Conservation (phyloP, 2,329 filamentous ascomycete genomes). For the Exserohilum turcica region DNA sequence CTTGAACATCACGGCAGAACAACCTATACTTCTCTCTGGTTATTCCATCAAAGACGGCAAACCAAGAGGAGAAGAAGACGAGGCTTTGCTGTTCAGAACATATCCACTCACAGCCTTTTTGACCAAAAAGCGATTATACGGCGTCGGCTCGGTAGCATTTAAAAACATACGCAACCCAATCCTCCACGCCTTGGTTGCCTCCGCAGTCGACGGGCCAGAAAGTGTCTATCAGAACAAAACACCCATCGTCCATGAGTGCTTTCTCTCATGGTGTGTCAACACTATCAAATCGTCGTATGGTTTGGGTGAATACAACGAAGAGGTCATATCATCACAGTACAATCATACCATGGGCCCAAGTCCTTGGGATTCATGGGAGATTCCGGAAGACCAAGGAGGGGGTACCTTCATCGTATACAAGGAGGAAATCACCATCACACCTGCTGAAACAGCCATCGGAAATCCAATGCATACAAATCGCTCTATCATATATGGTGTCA, state of each 20-base stretch:
- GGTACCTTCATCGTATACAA: slow-evolving; percentile 5
- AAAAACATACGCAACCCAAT: slow-evolving; percentile 25
- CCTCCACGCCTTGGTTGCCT: slow-evolving; percentile 20
- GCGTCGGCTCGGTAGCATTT: slow-evolving; percentile 25
- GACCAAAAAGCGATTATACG: slow-evolving; percentile 3
- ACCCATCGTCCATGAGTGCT: slow-evolving; percentile 28
- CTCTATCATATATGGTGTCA: too few relatives aligned
- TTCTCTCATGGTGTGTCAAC: slow-evolving; percentile 36
- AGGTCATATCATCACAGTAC: neutral
- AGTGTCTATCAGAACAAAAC: slow-evolving; percentile 13
- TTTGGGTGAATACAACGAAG: slow-evolving; percentile 25
- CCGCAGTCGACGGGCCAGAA: neutral
- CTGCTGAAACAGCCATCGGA: neutral
- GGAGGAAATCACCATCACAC: slow-evolving; percentile 18
- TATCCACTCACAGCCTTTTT: slow-evolving; percentile 13
- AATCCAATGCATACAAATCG: too few relatives aligned
- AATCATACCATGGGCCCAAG: slow-evolving; percentile 16
- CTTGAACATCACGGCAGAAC: slow-evolving; percentile 21
- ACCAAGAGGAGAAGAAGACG: neutral
- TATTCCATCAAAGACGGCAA: slow-evolving; percentile 6
- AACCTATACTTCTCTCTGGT: slow-evolving; percentile 26
- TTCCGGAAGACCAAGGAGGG: neutral
- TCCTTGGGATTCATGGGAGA: slow-evolving; percentile 16
- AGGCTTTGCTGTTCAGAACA: slow-evolving; percentile 19
- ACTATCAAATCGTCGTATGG: slow-evolving; percentile 31